phyloP scores from a whole-genome alignment of 2,329 filamentous ascomycete species.

The Aspergillus proliferans region DNA sequence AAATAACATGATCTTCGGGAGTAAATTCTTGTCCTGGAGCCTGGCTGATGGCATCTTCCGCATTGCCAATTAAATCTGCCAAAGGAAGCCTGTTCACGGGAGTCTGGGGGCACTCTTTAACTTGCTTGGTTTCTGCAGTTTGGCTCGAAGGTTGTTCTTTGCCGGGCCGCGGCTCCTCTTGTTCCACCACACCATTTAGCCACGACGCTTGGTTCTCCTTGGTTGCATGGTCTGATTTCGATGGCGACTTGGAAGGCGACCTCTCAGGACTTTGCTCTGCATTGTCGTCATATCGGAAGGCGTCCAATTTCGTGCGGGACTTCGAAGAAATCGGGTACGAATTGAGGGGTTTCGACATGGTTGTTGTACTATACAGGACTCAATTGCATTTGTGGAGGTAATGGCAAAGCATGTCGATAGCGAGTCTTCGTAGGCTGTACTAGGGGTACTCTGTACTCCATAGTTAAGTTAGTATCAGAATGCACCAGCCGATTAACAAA shows the following conservation, averaged over 20 bases:
- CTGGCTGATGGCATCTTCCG: constrained; percentile 49
- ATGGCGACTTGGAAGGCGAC: constrained; percentile 15
- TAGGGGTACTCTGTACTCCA: neutral
- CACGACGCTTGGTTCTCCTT: constrained; percentile 41
- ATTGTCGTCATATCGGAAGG: constrained; percentile 46
- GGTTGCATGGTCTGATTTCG: constrained; percentile 28
- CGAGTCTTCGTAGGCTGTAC: neutral
- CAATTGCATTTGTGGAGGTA: constrained; percentile 12
- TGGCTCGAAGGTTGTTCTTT: constrained; percentile 15
- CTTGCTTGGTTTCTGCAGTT: constrained; percentile 19
- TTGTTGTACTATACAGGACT: constrained; percentile 11
- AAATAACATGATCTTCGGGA: constrained; percentile 56
- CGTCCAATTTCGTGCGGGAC: constrained; percentile 50
- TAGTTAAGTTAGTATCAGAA: neutral
- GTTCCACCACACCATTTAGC: constrained; percentile 28
- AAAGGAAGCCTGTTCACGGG: constrained; percentile 54
- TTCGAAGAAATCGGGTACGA: constrained; percentile 43
- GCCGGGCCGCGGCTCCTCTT: constrained; percentile 13
- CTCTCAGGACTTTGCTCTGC: constrained; percentile 18
- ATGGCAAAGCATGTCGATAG: constrained; percentile 21
- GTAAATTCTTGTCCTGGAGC: constrained; percentile 45
- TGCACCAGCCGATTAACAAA: neutral
- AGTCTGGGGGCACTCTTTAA: constrained; percentile 48
- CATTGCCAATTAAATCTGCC: constrained; percentile 56
- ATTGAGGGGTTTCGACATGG: constrained; percentile 20